Evolutionary conservation across 768 basidiomycete species (phyloP), one percentile per base, ranked within the genome.

Genomic region (Phanerochaete carnosa): DNA sequence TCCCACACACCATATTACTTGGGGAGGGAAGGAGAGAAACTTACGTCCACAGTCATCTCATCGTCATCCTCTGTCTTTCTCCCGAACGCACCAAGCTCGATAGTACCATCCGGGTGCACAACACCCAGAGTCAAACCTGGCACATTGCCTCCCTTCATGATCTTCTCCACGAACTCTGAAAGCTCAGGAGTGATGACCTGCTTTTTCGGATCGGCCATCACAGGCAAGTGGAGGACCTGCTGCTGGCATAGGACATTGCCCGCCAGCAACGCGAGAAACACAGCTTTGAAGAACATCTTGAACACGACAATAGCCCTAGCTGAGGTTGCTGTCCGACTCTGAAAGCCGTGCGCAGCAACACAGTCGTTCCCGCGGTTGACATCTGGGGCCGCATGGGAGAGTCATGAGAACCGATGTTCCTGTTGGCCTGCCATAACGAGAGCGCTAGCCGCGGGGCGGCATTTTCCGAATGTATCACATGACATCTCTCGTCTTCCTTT

Each of bases 41-140:
- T 35, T 45, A 63, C 62, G 25, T 63, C 62, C 26, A 55, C 2
- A 19, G 58, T 51, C 47, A 59, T 55, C 2, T 22, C 23, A 35
- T 32, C 45, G 7, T 55, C 59, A 19, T 56, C 28, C 53, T 63
- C 62, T 9, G 25, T 59, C 55, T 45, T 60, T 8, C 26, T 50
- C 15, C 62, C 62, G 23, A 61, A 60, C 1, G 51, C 51, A 9
- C 45, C 54, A 16, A 35, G 30, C 37, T 63, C 62, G 26, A 55
- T 55, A 25, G 51, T 22, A n/a, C 53, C 59, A 29, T 60, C 32
- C 2, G 59, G 29, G 7, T 26, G 53, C 5, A 60, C 59, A 22
- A 60, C 47, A 3, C 45, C 62, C 2, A 63, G 23, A 9, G 59
- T 49, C 16, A 63, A n/a, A 2, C 62, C 62, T 7, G 59, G 29